Base-by-base conservation (phyloP, 2,329 filamentous ascomycete species). In the Hypomyces rosellus region DNA sequence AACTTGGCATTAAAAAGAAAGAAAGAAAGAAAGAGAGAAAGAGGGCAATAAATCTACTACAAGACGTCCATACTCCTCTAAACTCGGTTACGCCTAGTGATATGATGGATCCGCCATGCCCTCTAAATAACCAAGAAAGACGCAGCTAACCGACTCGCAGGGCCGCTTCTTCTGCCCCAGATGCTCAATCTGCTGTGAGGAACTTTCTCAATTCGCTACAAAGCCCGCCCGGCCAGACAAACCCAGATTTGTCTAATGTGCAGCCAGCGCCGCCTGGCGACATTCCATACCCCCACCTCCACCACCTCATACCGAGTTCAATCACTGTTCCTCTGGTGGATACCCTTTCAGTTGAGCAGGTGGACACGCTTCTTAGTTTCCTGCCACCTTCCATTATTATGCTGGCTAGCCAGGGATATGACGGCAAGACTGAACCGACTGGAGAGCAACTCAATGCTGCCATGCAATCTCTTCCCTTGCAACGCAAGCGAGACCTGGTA, bases 131-230 rank as follows among this genome's bases (percentile, higher is more conserved):
- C 36, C 42, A 4, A 38, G 34, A 43, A 34, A 46, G 42, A 52
- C 51, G 44, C 45, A 39, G 50, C 46, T 46, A 51, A 48, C 48
- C 25, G 25, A 30, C 25, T 30, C 9, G 25, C 25, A 88, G 84
- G 74, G 80, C 76, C 61, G 72, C 77, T 57, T 75, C 78, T 59
- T 75, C 77, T 53, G 73, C 75, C 56, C 72, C 77, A 53, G 86
- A 95, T 70, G 84, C 90, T 61, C 84, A 85, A 50, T 78, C 82
- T 38, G 82, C 88, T 54, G 89, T 97, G 57, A 87, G 89, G 64
- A 91, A 92, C 69, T 91, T 99, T 67, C 78, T 97, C 60, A 82
- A 86, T 54, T 96, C 92, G 4, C 75, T 97, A 30, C 25, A 30
- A 30, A 11, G 25, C 25, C 25, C 25, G 25, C 25, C 25, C 6